Evolutionary conservation across 495 filamentous ascomycete genomes (phyloP).

Genomic region (Haplographium delicatum): DNA sequence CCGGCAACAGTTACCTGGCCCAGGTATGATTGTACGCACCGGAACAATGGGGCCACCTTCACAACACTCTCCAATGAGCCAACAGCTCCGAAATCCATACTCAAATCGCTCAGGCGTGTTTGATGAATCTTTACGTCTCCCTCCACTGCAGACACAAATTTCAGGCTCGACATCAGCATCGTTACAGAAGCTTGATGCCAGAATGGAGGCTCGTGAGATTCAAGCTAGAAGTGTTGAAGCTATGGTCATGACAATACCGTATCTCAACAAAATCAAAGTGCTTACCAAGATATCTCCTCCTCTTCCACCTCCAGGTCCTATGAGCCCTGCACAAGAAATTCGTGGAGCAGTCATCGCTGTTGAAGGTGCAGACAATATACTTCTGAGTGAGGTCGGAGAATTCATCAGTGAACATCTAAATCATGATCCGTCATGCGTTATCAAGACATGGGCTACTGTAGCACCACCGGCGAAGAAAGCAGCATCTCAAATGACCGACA

Average conservation of each 20-base stretch:
- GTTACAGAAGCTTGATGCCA: not conserved
- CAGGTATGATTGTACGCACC: slow-evolving; percentile 30
- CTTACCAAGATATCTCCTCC: slow-evolving; percentile 65
- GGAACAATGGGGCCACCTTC: slow-evolving; percentile 27
- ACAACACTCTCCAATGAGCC: slow-evolving; percentile 31
- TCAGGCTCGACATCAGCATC: slow-evolving; percentile 20
- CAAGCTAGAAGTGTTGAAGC: slow-evolving; percentile 51
- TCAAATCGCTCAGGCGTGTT: slow-evolving; percentile 35
- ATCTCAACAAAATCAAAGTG: slow-evolving; percentile 63
- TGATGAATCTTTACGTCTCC: slow-evolving; percentile 27
- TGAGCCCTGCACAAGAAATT: slow-evolving; percentile 36
- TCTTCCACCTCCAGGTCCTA: slow-evolving; percentile 41
- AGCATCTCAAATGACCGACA: not conserved
- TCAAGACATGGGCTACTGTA: slow-evolving; percentile 43
- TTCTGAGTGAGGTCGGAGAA: slow-evolving; percentile 50
- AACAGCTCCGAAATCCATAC: slow-evolving; percentile 25
- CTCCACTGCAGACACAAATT: slow-evolving; percentile 24
- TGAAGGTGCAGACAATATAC: slow-evolving; percentile 59
- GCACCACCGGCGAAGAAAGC: not conserved
- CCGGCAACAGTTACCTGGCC: slow-evolving; percentile 27
- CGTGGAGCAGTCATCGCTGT: slow-evolving; percentile 78
- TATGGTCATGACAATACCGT: slow-evolving; percentile 69
- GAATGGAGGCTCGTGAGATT: slow-evolving; percentile 16
- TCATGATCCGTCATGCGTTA: slow-evolving; percentile 51
- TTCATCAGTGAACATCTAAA: slow-evolving; percentile 58